Evolutionary conservation across 164 flowering plant genomes (phyloP), one percentile per base, ranked within the genome.

Genomic region (Brasenia schreberi): DNA sequence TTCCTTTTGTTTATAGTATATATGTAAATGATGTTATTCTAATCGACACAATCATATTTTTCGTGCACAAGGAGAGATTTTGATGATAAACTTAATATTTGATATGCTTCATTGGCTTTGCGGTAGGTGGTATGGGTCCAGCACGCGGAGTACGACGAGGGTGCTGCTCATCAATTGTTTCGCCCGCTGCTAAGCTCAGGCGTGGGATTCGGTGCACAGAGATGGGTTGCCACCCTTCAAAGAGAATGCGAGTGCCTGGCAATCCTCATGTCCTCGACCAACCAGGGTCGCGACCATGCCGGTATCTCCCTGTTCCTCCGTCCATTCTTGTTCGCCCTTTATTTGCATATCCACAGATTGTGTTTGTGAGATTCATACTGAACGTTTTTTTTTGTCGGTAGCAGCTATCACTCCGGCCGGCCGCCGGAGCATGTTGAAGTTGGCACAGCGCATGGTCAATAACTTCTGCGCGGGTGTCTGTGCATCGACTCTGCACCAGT

Each of bases 41-140:
- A 33, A 33, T 33, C 39, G 39, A 3, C 39, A 3, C 39, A 33
- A 33, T 33, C 9, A 1, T 49, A 9, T 49, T 49, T 14, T 49
- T 49, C 12, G 56, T 49, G 56, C 56, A 49, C 56, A 49, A 6
- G 16, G 10, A 49, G 10, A 9, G 56, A 49, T 49, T 9, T 49
- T 49, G 56, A 14, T 7, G 56, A 14, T 49, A 9, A 9, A 49
- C 56, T 6, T 14, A 14, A 49, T 14, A 33, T 33, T 33, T 33
- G 39, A 33, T 33, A 4, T 4, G 39, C 39, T 33, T 33, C 39
- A 33, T 33, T 33, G 39, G 39, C 39, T 33, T 33, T 33, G 39
- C 56, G 10, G 12, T 83, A 94, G 99, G 99, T 94, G 19, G 89
- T 93, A 19, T 94, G 99, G 97, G 96, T 94, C 5, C 97, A 94